Evolutionary conservation across 768 basidiomycete genomes (phyloP).

Genomic region (Suillus hirtellus): DNA sequence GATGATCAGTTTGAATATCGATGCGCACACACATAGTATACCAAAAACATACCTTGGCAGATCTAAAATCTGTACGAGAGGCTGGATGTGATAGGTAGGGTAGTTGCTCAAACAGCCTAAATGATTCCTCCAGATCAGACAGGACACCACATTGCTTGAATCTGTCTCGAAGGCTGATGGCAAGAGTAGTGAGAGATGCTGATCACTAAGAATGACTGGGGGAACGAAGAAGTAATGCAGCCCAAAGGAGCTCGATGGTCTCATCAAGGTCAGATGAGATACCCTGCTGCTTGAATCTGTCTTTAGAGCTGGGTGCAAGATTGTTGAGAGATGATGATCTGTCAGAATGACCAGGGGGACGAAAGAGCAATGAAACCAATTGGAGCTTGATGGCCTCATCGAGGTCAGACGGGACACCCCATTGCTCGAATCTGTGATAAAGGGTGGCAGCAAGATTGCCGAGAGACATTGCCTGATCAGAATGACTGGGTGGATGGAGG

Average conservation of each 20-base stretch:
- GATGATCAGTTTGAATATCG: too few relatives aligned
- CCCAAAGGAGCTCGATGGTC: conserved; percentile 18
- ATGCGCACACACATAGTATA: too few relatives aligned
- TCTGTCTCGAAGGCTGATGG: conserved; percentile 23
- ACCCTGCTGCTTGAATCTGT: neutral
- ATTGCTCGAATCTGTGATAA: neutral
- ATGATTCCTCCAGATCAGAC: too few relatives aligned
- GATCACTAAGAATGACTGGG: conserved; percentile 16
- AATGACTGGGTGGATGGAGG: conserved; percentile 5
- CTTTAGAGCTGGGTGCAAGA: conserved; percentile 1
- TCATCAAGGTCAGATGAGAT: conserved; percentile 9
- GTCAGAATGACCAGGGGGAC: too few relatives aligned
- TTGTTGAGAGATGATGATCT: conserved; percentile 1
- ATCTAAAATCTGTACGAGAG: conserved; percentile 19
- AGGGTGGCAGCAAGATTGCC: too few relatives aligned
- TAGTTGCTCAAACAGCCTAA: too few relatives aligned
- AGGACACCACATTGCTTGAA: conserved; percentile 5
- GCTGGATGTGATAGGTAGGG: too few relatives aligned
- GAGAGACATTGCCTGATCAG: too few relatives aligned
- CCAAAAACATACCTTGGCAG: conserved; percentile 13
- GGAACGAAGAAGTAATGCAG: conserved; percentile 22
- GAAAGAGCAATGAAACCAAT: too few relatives aligned
- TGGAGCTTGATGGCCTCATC: conserved; percentile 9
- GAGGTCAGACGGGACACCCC: conserved; percentile 13
- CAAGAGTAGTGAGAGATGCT: conserved; percentile 18